Base-by-base conservation (phyloP, 2,329 filamentous ascomycete genomes). In the Thyridium curvatum region DNA sequence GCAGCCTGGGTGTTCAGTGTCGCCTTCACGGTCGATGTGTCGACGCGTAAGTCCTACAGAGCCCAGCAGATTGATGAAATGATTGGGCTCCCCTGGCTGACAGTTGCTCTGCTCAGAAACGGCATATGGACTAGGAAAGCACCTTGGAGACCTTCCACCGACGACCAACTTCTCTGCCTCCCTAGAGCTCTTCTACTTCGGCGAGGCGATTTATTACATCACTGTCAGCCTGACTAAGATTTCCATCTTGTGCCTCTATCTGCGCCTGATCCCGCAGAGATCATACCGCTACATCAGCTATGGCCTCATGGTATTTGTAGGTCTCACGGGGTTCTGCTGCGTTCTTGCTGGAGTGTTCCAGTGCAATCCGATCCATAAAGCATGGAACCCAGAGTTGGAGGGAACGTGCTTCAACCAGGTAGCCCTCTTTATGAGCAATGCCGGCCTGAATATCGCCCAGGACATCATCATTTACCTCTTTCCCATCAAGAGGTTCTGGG, bases 261-360 rank as follows among this genome's bases (percentile, higher is more conserved):
- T 62, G 1, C 50, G 58, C n/a, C 47, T 61, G 15, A 60, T 61
- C 32, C 42, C 49, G 31, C 34, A 56, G 55, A 31, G 53, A 52
- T 47, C 49, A 8, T 60, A 64, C 40, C 58, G 55, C 4, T 32
- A 35, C 4, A 42, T 48, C 4, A 48, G 51, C 2, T 53, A 46
- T 36, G 42, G 30, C 16, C 36, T 50, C 3, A 56, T 59, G 41
- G 42, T 28, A 4, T 52, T 52, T 30, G 50, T 61, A 18, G 40
- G 21, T 26, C 21, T 38, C 18, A 37, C 35, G 4, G 37, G 31
- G 21, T 17, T 35, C 18, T 28, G 29, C 18, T 41, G 36, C 28
- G 29, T 39, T 15, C 10, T 39, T n/a, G 39, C 31, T 12, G 34
- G 34, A 31, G 32, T 44, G 33, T 41, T 41, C 39, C 42, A 40